A percentile compares a stretch with the other conserved stretches of the same genome.
These are phyloP conservation scores for Colletotrichum noveboracense DNA, from an alignment of 2,329 filamentous ascomycete species.

Conservation along the genomic window DNA sequence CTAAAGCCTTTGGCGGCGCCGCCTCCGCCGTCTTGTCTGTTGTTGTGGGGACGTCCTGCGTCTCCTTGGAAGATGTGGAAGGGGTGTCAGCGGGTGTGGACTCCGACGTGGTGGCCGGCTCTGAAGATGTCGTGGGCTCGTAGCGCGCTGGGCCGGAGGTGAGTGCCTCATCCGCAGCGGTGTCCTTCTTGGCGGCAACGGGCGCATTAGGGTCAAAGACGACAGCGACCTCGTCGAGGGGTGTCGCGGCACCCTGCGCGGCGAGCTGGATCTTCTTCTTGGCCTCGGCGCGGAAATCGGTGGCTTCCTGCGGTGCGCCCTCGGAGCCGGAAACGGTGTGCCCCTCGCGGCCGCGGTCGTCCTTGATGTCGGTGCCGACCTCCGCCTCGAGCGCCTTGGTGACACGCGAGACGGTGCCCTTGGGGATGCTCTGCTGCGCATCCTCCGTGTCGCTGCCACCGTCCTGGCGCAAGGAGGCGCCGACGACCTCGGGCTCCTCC, in stretches of 20 bases:
- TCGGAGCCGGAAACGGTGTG: background rate
- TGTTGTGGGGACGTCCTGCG: background rate
- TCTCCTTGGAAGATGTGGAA: background rate
- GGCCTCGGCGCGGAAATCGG: conserved; percentile 11
- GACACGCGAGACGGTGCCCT: background rate
- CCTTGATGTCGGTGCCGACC: conserved; percentile 14
- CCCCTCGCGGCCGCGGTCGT: conserved; percentile 14
- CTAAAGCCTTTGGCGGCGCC: background rate
- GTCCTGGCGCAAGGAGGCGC: background rate
- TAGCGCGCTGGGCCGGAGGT: background rate
- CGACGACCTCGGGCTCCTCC: background rate
- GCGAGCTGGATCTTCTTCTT: conserved; percentile 19
- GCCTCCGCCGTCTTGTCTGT: background rate
- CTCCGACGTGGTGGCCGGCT: background rate
- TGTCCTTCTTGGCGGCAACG: background rate
- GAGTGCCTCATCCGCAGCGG: background rate
- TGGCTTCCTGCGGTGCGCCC: conserved; percentile 2
- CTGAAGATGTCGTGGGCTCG: background rate
- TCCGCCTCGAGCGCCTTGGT: background rate
- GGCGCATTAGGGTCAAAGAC: conserved; percentile 7
- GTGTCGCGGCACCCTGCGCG: conserved; percentile 1
- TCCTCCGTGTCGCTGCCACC: background rate
- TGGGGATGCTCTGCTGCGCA: background rate
- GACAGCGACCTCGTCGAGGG: conserved; percentile 13
- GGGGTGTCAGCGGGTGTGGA: background rate